Evolutionary conservation across 1,284 basidiomycete species (phyloP), one percentile per base, ranked within the genome.

Genomic region (Puccinia sorghi): DNA sequence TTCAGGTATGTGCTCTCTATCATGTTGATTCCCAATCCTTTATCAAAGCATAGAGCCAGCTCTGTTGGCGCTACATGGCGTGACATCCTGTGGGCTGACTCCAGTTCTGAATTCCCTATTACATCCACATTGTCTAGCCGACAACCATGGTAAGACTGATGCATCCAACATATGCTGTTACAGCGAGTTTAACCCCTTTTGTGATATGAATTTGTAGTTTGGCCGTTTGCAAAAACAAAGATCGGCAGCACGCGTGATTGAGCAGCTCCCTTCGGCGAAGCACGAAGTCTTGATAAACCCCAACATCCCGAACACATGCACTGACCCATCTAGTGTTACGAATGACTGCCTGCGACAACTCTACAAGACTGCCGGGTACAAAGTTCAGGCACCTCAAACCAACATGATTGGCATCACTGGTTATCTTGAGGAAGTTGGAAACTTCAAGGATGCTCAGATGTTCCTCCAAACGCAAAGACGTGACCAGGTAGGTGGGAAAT

Each of bases 351-450:
- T 78, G 20, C 66, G 76, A n/a, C 52, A 78, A 39, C 46, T 78
- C 15, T 78, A 78, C 50, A 59, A 71, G 48, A 71, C 67, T 15
- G 39, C 46, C 12, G 57, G 46, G 32, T 78, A 78, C 43, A 6
- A 71, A 54, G 54, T 61, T 25, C 37, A 50, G 20, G 27, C 39
- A 12, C 5, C 56, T 22, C 50, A 69, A 37, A 32, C 25, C n/a
- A 78, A 78, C 43, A 59, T 46, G 52, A 78, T 78, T 17, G 76
- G 76, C 6, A 71, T 71, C 39, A 78, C 76, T 13, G 76, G 76
- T 8, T 78, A 48, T 39, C 66, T 78, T 13, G 67, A 69, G 12
- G 76, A 78, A 56, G 66, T 69, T 11, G 67, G 54, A 5, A 78
- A 71, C 46, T 63, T 63, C 0, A 50, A 57, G 32, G 76, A 78